A percentile compares a stretch with the other conserved stretches of the same genome.
phyloP scores from a whole-genome alignment of 768 basidiomycete genomes.

The Gloeophyllum trabeum region DNA sequence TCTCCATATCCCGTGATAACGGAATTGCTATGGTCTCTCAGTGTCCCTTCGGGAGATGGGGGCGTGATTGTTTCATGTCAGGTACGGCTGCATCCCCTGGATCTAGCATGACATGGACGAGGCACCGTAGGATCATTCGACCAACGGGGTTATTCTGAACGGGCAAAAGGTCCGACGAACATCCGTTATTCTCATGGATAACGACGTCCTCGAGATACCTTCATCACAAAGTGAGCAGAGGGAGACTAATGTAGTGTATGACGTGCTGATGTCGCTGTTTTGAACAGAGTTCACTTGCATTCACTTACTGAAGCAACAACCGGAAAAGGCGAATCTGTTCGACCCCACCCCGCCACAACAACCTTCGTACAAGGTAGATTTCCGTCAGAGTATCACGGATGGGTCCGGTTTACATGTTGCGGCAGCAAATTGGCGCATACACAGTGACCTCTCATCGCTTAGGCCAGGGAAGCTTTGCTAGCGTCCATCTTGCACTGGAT shows the following conservation, averaged over 20 bases:
- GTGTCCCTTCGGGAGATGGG: slow-evolving; percentile 59
- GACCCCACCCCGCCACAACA: slow-evolving; percentile 51
- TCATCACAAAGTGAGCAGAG: slow-evolving; percentile 41
- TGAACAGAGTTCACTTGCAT: slow-evolving; percentile 53
- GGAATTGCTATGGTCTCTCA: slow-evolving; percentile 16
- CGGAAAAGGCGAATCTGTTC: slow-evolving; percentile 42
- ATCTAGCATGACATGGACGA: neutral
- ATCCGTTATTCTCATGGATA: slow-evolving; percentile 66
- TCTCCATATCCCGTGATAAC: neutral
- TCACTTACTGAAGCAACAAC: slow-evolving; percentile 40
- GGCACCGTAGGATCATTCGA: slow-evolving; percentile 56
- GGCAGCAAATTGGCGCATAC: slow-evolving; percentile 13
- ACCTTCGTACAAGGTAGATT: slow-evolving; percentile 39
- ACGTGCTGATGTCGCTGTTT: too few species aligned
- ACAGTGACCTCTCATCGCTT: slow-evolving; percentile 71
- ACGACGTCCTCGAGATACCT: slow-evolving; percentile 59
- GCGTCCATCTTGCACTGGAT: slow-evolving; percentile 71
- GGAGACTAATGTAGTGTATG: too few species aligned
- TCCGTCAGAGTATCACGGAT: neutral
- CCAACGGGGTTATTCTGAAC: slow-evolving; percentile 67
- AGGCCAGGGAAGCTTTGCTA: slow-evolving; percentile 74
- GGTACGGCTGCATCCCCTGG: slow-evolving; percentile 22
- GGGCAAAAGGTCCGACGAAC: slow-evolving; percentile 55
- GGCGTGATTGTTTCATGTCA: slow-evolving; percentile 74
- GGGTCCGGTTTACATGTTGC: neutral